Evolutionary conservation across 441 rosid genomes (phyloP), one percentile per base, ranked within the genome.

Genomic region (Breynia disticha): DNA sequence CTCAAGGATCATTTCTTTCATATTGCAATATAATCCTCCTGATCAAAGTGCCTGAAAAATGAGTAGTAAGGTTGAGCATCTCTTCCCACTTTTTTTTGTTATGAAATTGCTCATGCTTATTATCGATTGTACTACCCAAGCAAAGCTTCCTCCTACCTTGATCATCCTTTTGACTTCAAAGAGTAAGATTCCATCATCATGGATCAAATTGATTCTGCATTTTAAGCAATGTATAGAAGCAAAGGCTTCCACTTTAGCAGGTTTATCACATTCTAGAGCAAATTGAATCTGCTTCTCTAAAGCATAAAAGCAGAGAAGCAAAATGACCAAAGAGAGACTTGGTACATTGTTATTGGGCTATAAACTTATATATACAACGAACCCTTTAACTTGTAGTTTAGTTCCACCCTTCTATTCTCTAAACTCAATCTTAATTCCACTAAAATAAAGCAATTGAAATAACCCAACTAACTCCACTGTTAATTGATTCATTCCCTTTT

Each of bases 71-170:
- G 69, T 85, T 74, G 51, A 94, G 71, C 99, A 90, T 94, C 82
- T 80, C 99, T 82, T 78, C 77, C 99, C 97, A 94, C 64, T 90
- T 97, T 71, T 90, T 83, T 78, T 85, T n/a, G n/a, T n/a, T 86
- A 54, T 87, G 78, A 50, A 68, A 62, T 64, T 67, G 70, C 64
- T 94, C 96, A 45, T 90, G 99, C 77, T 90, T 94, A 72, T 94
- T 90, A 64, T 90, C 99, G 99, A 97, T 56, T 90, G 97, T 20
- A 96, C 96, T n/a, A 97, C 95, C 99, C 99, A 94, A 64, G 82
- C 87, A 78, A 94, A 94, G 73, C 82, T 85, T 70, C 96, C 97
- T 61, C 99, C 96, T 17, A 83, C 84, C 52, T 95, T 81, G 39
- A 94, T 95, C 85, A 94, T 72, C 78, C 99, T 78, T 72, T 90